Percentiles rank a stretch among this genome's conserved stretches.
These are phyloP conservation scores for Podaxis carcinomalis DNA, from an alignment of 768 basidiomycete species.

Conservation along the genomic window DNA sequence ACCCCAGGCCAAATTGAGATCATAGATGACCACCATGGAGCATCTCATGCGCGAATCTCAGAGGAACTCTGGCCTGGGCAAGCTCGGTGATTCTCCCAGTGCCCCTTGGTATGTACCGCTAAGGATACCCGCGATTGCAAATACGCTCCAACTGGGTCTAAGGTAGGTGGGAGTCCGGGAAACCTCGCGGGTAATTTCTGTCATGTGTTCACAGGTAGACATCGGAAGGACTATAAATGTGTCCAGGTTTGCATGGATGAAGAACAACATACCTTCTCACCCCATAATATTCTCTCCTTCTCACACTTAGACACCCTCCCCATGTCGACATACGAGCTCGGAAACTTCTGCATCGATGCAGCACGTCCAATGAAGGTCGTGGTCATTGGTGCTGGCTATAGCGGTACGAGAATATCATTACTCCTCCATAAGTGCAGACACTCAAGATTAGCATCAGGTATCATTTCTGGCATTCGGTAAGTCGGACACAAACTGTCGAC, in stretches of 20 bases:
- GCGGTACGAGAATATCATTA: conserved; percentile 29
- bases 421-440: background rate
- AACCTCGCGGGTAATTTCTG: background rate
- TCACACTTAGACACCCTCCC: background rate
- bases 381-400: conserved; percentile 55
- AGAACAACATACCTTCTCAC: conserved; percentile 14
- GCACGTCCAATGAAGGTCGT: conserved; percentile 50
- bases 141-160: background rate
- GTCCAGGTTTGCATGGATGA: background rate
- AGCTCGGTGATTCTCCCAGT: background rate
- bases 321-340: conserved; percentile 19
- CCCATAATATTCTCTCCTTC: background rate
- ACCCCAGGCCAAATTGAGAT: background rate
- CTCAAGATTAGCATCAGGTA: conserved; percentile 25
- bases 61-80: background rate
- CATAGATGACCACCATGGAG: background rate
- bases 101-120: background rate
- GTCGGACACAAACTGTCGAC: background rate
- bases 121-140: background rate
- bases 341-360: conserved; percentile 48
- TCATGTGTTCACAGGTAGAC: background rate
- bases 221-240: background rate
- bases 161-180: background rate
- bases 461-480: conserved; percentile 54
- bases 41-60: background rate